Conservation (phyloP, 768 basidiomycete species). For the Pleurotus djamor region DNA sequence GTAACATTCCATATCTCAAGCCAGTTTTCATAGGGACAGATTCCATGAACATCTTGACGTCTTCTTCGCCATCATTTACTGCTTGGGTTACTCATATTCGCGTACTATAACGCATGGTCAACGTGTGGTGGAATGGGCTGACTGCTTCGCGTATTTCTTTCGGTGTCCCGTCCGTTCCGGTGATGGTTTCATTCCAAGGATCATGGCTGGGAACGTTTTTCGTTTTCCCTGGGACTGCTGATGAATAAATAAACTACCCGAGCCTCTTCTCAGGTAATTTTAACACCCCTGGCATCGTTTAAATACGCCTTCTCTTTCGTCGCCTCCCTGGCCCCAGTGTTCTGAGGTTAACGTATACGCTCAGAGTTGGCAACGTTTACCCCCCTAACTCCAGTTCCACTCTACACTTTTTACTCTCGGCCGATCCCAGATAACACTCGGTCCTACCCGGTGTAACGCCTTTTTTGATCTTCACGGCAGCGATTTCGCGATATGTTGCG, state of each 20-base stretch:
- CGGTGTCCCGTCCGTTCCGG: background rate
- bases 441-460: conserved; percentile 8
- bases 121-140: too few species aligned
- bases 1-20: too few species aligned
- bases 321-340: background rate
- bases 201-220: background rate
- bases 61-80: too few species aligned
- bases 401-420: background rate
- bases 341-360: background rate
- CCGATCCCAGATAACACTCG: conserved; percentile 5
- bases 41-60: too few species aligned
- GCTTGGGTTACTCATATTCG: too few species aligned
- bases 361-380: background rate
- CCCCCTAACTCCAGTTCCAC: background rate
- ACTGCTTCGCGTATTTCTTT: too few species aligned
- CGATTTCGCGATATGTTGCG: conserved; percentile 7
- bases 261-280: background rate
- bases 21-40: too few species aligned
- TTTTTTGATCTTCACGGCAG: conserved; percentile 5
- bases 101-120: too few species aligned
- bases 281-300: background rate
- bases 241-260: background rate
- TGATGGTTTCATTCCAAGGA: background rate
- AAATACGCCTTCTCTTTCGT: background rate
- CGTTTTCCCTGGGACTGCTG: background rate